phyloP scores from a whole-genome alignment of 1,284 basidiomycete genomes.

The Boletellus deceptivus region DNA sequence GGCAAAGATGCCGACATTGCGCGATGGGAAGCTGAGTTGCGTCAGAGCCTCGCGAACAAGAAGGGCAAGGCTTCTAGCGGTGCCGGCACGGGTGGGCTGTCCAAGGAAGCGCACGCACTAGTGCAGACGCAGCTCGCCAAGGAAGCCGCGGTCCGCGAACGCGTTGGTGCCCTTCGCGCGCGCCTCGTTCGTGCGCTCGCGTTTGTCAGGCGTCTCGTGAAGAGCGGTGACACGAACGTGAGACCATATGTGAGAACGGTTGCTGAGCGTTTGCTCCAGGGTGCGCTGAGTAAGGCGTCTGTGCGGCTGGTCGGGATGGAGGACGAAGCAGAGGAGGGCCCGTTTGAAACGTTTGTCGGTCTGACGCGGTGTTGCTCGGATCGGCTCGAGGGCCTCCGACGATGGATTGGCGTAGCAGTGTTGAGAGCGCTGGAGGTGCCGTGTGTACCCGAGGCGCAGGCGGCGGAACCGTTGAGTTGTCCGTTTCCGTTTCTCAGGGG shows the following conservation, averaged over 20 bases:
- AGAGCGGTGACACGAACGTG: constrained; percentile 43
- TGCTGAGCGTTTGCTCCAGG: constrained; percentile 61
- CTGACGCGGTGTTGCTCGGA: constrained; percentile 66
- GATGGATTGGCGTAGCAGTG: constrained; percentile 79
- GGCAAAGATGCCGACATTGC: constrained; percentile 86
- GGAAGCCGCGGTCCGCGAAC: constrained; percentile 65
- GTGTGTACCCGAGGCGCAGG: constrained; percentile 71
- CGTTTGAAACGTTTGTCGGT: constrained; percentile 76
- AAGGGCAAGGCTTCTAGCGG: constrained; percentile 39
- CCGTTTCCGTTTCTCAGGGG: constrained; percentile 22
- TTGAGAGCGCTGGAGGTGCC: constrained; percentile 67
- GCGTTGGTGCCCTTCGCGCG: constrained; percentile 54
- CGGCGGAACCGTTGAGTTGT: constrained; percentile 72
- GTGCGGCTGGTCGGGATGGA: constrained; percentile 56
- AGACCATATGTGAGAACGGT: constrained; percentile 56
- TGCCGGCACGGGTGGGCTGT: constrained; percentile 47
- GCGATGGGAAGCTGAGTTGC: constrained; percentile 92
- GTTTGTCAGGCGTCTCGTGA: constrained; percentile 62
- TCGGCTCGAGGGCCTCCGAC: constrained; percentile 63
- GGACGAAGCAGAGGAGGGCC: constrained; percentile 17
- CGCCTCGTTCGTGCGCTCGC: constrained; percentile 66
- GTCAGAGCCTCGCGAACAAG: constrained; percentile 79
- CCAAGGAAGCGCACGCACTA: constrained; percentile 81
- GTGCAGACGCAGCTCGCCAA: constrained; percentile 79
- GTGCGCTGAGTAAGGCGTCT: constrained; percentile 55